phyloP scores from a whole-genome alignment of 164 flowering plant genomes.

The Tinospora cordifolia region DNA sequence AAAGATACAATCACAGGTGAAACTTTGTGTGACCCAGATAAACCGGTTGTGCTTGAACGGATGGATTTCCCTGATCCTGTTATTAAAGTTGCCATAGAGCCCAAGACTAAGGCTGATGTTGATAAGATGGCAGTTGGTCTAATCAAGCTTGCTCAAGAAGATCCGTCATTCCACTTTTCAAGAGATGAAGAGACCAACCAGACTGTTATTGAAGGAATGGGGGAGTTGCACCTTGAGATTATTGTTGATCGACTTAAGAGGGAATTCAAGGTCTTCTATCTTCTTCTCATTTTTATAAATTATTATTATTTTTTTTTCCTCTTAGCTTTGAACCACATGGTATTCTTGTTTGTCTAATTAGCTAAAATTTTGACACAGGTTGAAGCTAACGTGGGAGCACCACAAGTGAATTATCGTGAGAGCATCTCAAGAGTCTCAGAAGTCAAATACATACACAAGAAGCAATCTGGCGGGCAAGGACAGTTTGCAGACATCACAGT shows the following conservation, averaged over 20 bases:
- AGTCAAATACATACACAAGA: slow-evolving; percentile 85
- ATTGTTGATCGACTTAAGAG: slow-evolving; percentile 92
- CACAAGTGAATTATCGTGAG: slow-evolving; percentile 96
- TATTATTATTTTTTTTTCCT: not conserved
- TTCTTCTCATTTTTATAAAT: not conserved
- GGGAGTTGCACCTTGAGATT: slow-evolving; percentile 96
- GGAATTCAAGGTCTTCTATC: slow-evolving; percentile 67
- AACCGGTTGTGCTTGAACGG: slow-evolving; percentile 76
- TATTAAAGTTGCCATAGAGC: slow-evolving; percentile 95
- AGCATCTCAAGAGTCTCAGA: slow-evolving; percentile 76
- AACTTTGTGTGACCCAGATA: slow-evolving; percentile 74
- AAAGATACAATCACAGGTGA: slow-evolving; percentile 96
- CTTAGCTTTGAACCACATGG: not conserved
- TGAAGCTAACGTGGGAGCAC: slow-evolving; percentile 97
- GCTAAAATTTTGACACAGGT: slow-evolving; percentile 39
- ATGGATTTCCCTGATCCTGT: slow-evolving; percentile 99
- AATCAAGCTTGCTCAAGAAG: slow-evolving; percentile 92
- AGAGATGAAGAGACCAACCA: slow-evolving; percentile 93
- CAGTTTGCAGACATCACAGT: slow-evolving; percentile 93
- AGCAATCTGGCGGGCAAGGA: slow-evolving; percentile 96
- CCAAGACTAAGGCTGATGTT: slow-evolving; percentile 91
- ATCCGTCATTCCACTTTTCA: slow-evolving; percentile 96
- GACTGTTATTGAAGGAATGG: slow-evolving; percentile 98
- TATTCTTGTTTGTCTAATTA: not conserved
- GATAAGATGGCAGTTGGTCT: slow-evolving; percentile 87